phyloP scores from a whole-genome alignment of 164 flowering plant species.

The Chimonanthus praecox region DNA sequence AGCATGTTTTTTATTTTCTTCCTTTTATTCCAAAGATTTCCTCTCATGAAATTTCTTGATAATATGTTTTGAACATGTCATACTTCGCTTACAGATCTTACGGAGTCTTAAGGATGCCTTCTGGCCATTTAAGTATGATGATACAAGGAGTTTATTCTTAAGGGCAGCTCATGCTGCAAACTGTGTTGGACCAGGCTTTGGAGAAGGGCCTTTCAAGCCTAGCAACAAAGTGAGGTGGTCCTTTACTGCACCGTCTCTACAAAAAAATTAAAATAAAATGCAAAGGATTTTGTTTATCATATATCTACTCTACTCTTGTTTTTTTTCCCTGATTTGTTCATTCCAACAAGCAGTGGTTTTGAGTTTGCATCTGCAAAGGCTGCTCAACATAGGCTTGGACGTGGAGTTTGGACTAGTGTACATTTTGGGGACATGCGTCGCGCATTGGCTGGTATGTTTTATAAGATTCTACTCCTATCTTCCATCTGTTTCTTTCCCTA shows the following conservation, averaged over 20 bases:
- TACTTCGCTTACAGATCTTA: slow-evolving; percentile 43
- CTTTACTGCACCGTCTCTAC: not conserved
- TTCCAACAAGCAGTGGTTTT: slow-evolving; percentile 39
- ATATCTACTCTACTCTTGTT: not conserved
- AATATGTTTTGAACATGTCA: not conserved
- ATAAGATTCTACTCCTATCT: not conserved
- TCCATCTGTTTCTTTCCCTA: not conserved
- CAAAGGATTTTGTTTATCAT: not conserved
- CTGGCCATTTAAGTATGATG: slow-evolving; percentile 80
- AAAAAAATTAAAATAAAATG: not conserved
- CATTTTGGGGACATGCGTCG: slow-evolving; percentile 81
- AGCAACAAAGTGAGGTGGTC: slow-evolving; percentile 9
- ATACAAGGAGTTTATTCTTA: slow-evolving; percentile 49
- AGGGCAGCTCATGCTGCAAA: slow-evolving; percentile 75
- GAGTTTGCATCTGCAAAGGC: slow-evolving; percentile 86
- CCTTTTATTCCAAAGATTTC: no score
- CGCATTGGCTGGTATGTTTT: slow-evolving; percentile 60
- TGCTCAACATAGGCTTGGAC: slow-evolving; percentile 77
- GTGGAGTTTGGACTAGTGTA: slow-evolving; percentile 87
- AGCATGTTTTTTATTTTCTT: not conserved
- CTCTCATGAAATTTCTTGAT: not conserved
- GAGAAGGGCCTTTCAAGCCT: slow-evolving; percentile 32
- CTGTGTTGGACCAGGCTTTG: slow-evolving; percentile 31
- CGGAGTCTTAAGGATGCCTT: slow-evolving; percentile 61
- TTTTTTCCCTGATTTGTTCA: slow-evolving; percentile 7